Evolutionary conservation across 495 filamentous ascomycete genomes (phyloP), one percentile per base, ranked within the genome.

Genomic region (Lophiotrema nucula): DNA sequence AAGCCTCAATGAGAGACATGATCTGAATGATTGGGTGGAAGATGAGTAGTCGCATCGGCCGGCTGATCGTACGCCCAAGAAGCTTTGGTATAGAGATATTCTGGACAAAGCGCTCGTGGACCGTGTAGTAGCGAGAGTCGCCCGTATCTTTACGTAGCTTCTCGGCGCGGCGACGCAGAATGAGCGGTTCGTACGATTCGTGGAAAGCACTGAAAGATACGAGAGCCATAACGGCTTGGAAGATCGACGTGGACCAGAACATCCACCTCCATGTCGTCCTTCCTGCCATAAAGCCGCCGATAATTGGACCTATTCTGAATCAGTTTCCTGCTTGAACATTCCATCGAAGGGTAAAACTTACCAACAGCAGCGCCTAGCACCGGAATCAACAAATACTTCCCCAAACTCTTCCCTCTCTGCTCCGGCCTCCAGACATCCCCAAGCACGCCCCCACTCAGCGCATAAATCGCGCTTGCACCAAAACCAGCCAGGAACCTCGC

Each of bases 11-110:
- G 43, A 75, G 22, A 6, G 59, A 41, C 16, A 21, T 24, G 27
- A 56, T 25, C 33, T 69, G 63, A 8, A 76, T 51, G 41, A 77
- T 69, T 13, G 74, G 74, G 16, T 69, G 72, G 38, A 64, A 60
- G 2, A 72, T 12, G 6, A 77, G 67, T 12, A 77, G 54, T 38
- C 59, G 72, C 1, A 52, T 18, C 4, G 58, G 47, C 3, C 62
- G 62, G 13, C 8, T 22, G 0, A 65, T 13, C n/a, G 19, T 35
- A 0, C 8, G 23, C 0, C 31, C n/a, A 1, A 61, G 48, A 11
- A 25, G 13, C 8, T 8, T n/a, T 11, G 24, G 6, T 5, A 42
- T 21, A 6, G 58, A 52, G 5, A 13, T 18, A 1, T 41, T 11
- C 8, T 15, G 46, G 23, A 53, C 54, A 2, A 49, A 19, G 25